Base-by-base conservation (phyloP, 352 stramenopile genomes). In the Phytopythium kandeliae region DNA sequence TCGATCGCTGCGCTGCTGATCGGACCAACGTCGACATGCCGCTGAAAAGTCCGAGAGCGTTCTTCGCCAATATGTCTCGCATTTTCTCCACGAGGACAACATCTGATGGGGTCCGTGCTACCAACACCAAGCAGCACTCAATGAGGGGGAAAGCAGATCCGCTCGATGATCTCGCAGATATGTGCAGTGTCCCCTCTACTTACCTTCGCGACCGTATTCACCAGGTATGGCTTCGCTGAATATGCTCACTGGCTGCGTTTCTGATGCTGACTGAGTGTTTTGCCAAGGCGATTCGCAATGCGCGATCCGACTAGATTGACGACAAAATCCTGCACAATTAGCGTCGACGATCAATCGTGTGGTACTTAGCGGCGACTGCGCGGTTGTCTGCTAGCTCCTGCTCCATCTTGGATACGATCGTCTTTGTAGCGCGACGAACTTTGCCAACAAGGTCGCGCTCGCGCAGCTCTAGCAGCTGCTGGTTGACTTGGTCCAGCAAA, bases 371-470 rank as follows among this genome's bases (percentile, higher is more conserved):
- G 2, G 70, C 77, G 3, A 65, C 60, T 0, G 57, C 54, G 7
- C 81, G 70, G 35, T 86, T 71, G 8, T 69, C 57, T 0, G 54
- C 57, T 0, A 92, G 57, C 9, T 77, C 62, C 2, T 70, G 35
- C 46, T 89, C 73, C 28, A 86, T 84, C n/a, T 74, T 74, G 7
- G 42, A 51, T 16, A 92, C 61, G 11, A 67, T 65, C 5, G 63
- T 56, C 26, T 88, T 85, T 3, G 65, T 78, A 1, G 54, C 57
- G 13, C 60, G 54, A 38, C 80, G 83, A 21, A 74, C 58, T 43
- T 86, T 81, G 4, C 73, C 74, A 1, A 84, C 56, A 0, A 86
- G 47, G 49, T 87, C 69, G 19, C 76, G 62, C 42, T 84, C 71
- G 26, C 78, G 61, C 1, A 92, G 30, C 46, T 85, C 72, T 11